Evolutionary conservation across 495 filamentous ascomycete genomes (phyloP).

Genomic region (Bacidia rubella): DNA sequence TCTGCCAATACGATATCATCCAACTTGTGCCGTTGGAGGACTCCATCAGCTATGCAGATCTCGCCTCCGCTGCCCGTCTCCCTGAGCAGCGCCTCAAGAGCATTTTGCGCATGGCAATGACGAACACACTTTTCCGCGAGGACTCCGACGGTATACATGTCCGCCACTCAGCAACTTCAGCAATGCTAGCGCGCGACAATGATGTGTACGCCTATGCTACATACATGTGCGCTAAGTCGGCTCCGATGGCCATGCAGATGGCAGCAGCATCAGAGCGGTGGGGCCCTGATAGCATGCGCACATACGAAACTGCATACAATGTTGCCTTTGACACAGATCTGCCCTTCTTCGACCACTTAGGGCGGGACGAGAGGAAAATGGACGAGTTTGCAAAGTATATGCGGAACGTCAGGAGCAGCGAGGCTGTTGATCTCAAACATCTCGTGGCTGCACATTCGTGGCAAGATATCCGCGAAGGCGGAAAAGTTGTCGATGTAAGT

Average conservation of each 20-base stretch:
- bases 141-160: constrained; percentile 5
- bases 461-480: constrained; percentile 8
- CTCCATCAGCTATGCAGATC: constrained; percentile 18
- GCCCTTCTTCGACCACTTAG: constrained; percentile 19
- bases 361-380: neutral
- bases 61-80: constrained; percentile 18
- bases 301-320: constrained; percentile 22
- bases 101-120: constrained; percentile 28
- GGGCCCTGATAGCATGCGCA: constrained; percentile 5
- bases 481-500: constrained; percentile 17
- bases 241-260: constrained; percentile 12
- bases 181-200: constrained; percentile 14
- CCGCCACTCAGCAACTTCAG: constrained; percentile 22
- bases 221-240: constrained; percentile 15
- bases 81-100: constrained; percentile 19
- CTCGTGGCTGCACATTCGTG: constrained; percentile 20
- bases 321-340: constrained; percentile 20
- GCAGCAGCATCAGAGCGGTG: constrained; percentile 17
- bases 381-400: constrained; percentile 19
- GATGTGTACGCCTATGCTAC: constrained; percentile 17
- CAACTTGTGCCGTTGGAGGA: constrained; percentile 17
- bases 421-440: constrained; percentile 17
- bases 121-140: constrained; percentile 21
- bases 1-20: constrained; percentile 22
- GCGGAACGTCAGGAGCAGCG: constrained; percentile 12